These are phyloP conservation scores for Forsythia viridissima DNA, from an alignment of 257 asterid species.

Conservation along the genomic window DNA sequence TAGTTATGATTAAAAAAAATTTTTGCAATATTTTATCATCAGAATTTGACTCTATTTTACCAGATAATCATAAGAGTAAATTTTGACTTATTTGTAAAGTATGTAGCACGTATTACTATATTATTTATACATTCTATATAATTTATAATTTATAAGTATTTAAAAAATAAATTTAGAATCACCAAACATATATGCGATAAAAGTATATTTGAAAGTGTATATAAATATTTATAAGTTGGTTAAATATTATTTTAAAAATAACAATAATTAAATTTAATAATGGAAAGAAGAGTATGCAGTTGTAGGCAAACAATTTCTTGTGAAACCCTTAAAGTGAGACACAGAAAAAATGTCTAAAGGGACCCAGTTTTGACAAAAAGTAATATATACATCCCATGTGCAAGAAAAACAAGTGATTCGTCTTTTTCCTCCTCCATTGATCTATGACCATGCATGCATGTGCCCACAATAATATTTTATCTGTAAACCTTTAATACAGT, in stretches of 20 bases:
- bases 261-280: too few species aligned
- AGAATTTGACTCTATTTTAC: not conserved
- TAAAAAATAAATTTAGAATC: too few species aligned
- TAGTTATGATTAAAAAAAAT: too few species aligned
- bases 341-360: slow-evolving; percentile 23
- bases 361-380: slow-evolving; percentile 21
- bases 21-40: too few species aligned
- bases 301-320: not conserved
- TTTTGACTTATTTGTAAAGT: not conserved
- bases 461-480: not conserved
- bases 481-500: slow-evolving; percentile 13
- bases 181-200: too few species aligned
- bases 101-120: too few species aligned
- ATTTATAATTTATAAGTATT: too few species aligned
- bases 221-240: too few species aligned
- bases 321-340: slow-evolving; percentile 3
- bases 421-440: not conserved
- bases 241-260: too few species aligned
- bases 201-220: too few species aligned
- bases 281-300: not conserved
- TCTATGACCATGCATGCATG: slow-evolving; percentile 23
- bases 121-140: too few species aligned
- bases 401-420: slow-evolving; percentile 1
- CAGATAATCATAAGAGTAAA: not conserved
- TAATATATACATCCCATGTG: slow-evolving; percentile 27